Percentiles rank a stretch among this genome's conserved stretches.
Conservation (phyloP, 352 stramenopile genomes). For the Salisapilia sapeloensis region DNA sequence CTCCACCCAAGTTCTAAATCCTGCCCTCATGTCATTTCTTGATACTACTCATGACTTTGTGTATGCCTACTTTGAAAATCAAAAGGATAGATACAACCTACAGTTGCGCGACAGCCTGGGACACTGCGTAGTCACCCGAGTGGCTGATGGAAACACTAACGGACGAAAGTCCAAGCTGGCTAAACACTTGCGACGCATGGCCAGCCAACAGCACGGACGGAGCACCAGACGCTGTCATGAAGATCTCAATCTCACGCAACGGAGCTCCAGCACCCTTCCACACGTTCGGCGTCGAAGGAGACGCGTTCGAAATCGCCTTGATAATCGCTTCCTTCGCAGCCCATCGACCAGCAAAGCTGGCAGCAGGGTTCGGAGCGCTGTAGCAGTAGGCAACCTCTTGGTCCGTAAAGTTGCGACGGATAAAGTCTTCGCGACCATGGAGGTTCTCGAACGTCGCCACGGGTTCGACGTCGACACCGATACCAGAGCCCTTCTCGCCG, state of each 20-base stretch:
- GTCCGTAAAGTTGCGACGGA: conserved; percentile 79
- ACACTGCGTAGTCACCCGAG: conserved; percentile 75
- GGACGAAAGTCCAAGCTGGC: conserved; percentile 46
- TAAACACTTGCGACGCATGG: conserved; percentile 60
- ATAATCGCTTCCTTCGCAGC: conserved; percentile 82
- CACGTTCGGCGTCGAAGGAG: conserved; percentile 38
- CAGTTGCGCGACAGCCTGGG: conserved; percentile 66
- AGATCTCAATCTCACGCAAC: conserved; percentile 76
- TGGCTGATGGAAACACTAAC: conserved; percentile 82
- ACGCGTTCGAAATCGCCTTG: conserved; percentile 77
- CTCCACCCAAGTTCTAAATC: no score
- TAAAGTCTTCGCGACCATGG: conserved; percentile 62
- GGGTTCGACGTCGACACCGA: conserved; percentile 74
- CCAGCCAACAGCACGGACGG: conserved; percentile 63
- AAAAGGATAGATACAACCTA: no score
- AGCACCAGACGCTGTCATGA: conserved; percentile 58
- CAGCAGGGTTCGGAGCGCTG: conserved; percentile 50
- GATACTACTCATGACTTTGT: no score
- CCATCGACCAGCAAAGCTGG: conserved; percentile 78
- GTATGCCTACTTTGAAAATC: no score
- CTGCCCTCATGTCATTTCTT: no score
- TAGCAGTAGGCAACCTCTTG: conserved; percentile 78
- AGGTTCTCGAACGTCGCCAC: conserved; percentile 71
- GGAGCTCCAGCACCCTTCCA: conserved; percentile 58
- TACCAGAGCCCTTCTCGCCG: conserved; percentile 22